These are phyloP conservation scores for Ganoderma boninense DNA, from an alignment of 1,284 basidiomycete genomes.

Conservation along the genomic window DNA sequence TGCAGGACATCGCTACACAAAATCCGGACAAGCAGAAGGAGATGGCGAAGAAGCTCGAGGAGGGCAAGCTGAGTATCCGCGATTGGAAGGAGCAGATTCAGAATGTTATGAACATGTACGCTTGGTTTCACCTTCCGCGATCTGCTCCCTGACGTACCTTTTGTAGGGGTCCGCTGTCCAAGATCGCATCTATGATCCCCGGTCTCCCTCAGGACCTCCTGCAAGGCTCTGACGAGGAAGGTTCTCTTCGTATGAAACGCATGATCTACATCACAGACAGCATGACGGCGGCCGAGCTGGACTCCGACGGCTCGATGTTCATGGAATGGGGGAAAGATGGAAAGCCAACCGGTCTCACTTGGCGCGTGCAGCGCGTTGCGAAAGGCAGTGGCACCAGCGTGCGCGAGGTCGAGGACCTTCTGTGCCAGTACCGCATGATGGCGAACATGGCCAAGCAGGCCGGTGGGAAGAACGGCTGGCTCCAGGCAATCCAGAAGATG, in stretches of 20 bases:
- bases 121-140: slow-evolving; percentile 21
- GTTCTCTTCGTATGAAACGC: slow-evolving; percentile 91
- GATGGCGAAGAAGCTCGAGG: slow-evolving; percentile 97
- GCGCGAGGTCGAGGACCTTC: slow-evolving; percentile 94
- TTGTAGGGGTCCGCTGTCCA: slow-evolving; percentile 92
- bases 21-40: slow-evolving; percentile 98
- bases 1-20: slow-evolving; percentile 93
- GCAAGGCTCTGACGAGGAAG: slow-evolving; percentile 92
- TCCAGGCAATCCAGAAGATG: slow-evolving; percentile 91
- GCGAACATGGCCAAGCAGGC: slow-evolving; percentile 97
- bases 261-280: slow-evolving; percentile 99
- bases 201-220: slow-evolving; percentile 93
- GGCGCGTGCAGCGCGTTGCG: slow-evolving; percentile 90
- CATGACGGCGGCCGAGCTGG: slow-evolving; percentile 93
- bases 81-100: slow-evolving; percentile 98
- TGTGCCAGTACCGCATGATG: slow-evolving; percentile 98
- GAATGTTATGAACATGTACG: slow-evolving; percentile 97
- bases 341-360: slow-evolving; percentile 84
- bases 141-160: slow-evolving; percentile 8
- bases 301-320: slow-evolving; percentile 94
- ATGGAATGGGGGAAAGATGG: slow-evolving; percentile 87
- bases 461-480: slow-evolving; percentile 95
- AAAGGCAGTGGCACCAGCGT: slow-evolving; percentile 96
- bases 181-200: slow-evolving; percentile 99
- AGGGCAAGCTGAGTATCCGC: slow-evolving; percentile 95